Base-by-base conservation (phyloP, 176 grass and related monocot species). In the Themeda triandra region DNA sequence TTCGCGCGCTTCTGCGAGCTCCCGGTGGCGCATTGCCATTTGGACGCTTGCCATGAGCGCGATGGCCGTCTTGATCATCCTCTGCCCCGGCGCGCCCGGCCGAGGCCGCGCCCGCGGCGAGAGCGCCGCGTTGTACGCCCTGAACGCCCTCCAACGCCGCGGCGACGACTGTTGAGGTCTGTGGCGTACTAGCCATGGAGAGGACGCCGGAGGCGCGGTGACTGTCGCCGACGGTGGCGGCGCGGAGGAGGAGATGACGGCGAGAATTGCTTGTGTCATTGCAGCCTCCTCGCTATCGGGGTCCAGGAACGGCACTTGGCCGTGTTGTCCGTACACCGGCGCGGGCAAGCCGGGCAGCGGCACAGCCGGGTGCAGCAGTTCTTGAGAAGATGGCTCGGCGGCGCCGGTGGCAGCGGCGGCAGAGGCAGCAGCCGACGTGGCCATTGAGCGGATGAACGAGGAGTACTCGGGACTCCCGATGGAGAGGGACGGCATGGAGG, bases 401-500 rank as follows among this genome's bases (percentile, higher is more conserved):
- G 71, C 21, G 23, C 48, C n/a, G 6, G 64, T 9, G 63, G 28
- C 25, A 41, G 39, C 9, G 8, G 44, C 3, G 59, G 59, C 59
- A 0, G 72, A 12, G 27, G 4, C 62, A 1, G 67, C 8, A 15
- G 4, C 28, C 1, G 83, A 21, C 27, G 45, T 53, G 33, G 46
- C 69, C 51, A 82, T 83, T 4, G 80, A 44, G 60, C 79, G 79
- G 32, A 79, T 69, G 39, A 88, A 48, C 2, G 89, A 92, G 1
- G 89, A 84, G 79, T 83, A 85, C 70, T 92, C 91, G 6, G 94
- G 82, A 75, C 94, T 97, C 12, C 87, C 89, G 44, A 88, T 71
- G 21, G 89, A 93, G 23, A 88, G 36, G 0, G 91, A 93, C 17
- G 39, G 81, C 14, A 88, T 9, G 39, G 91, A 86, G n/a, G 91